Evolutionary conservation across 345 rosid species (phyloP).

Genomic region (Arabis hirsuta): DNA sequence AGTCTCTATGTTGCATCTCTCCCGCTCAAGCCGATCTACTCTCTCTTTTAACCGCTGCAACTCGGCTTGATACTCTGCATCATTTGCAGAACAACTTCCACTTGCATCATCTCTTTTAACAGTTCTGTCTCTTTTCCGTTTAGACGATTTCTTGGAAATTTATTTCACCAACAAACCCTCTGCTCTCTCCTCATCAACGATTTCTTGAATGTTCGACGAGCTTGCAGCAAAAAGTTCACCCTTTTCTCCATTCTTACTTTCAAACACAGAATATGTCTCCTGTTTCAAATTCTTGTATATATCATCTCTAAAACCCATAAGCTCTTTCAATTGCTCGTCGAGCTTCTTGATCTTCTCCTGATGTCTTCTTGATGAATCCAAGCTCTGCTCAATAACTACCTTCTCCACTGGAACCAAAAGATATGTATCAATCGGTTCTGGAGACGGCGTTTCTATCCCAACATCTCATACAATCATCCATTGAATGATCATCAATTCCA

Average conservation of each 20-base stretch:
- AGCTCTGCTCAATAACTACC: conserved; percentile 42
- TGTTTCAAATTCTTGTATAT: conserved; percentile 18
- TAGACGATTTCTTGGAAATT: conserved; percentile 44
- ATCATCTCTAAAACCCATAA: conserved; percentile 46
- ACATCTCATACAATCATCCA: conserved; percentile 15
- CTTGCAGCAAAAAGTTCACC: conserved; percentile 4
- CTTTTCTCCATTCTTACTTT: conserved; percentile 31
- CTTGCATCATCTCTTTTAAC: not conserved
- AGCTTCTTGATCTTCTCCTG: conserved; percentile 59
- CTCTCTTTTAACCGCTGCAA: conserved; percentile 29
- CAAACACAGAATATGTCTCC: conserved; percentile 37
- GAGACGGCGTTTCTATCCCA: conserved; percentile 35
- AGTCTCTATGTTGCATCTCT: conserved; percentile 34
- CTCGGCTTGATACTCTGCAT: conserved; percentile 35
- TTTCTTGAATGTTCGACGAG: conserved; percentile 52
- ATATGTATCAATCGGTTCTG: conserved; percentile 14
- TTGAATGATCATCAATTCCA: conserved; percentile 42
- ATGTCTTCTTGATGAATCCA: conserved; percentile 29
- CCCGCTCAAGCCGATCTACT: conserved; percentile 46
- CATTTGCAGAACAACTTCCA: conserved; percentile 43
- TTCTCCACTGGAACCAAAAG: conserved; percentile 32
- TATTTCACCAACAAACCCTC: conserved; percentile 40
- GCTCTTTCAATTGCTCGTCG: conserved; percentile 54
- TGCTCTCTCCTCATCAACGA: conserved; percentile 29
- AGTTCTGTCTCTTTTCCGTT: conserved; percentile 15